Conservation (phyloP, 495 filamentous ascomycete species). For the Talaromyces proteolyticus region DNA sequence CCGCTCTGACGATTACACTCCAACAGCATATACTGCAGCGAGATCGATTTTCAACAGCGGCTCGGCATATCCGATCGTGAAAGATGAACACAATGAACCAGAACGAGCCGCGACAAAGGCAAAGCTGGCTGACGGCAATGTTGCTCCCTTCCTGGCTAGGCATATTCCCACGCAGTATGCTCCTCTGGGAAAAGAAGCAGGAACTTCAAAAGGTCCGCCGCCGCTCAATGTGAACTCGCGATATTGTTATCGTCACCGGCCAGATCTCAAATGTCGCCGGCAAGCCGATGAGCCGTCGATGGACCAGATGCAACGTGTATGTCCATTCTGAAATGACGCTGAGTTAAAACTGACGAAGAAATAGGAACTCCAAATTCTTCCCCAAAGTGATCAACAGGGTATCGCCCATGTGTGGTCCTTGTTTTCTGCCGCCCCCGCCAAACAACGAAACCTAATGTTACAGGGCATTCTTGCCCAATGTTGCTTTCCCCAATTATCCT, state of each 20-base stretch:
- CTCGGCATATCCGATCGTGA: background rate
- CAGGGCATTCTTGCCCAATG: slow-evolving; percentile 92
- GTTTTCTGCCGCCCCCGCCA: slow-evolving; percentile 91
- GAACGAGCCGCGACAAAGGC: slow-evolving; percentile 16
- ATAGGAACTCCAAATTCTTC: slow-evolving; percentile 75
- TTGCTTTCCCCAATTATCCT: slow-evolving; percentile 94
- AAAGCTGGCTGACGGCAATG: slow-evolving; percentile 46
- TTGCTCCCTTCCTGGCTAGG: slow-evolving; percentile 78
- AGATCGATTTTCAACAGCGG: slow-evolving; percentile 3
- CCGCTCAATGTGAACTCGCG: slow-evolving; percentile 61
- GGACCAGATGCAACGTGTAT: slow-evolving; percentile 83
- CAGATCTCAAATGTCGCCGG: slow-evolving; percentile 87
- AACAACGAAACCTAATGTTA: slow-evolving; percentile 91
- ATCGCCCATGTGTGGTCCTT: slow-evolving; percentile 95
- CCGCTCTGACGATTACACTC: slow-evolving; percentile 3
- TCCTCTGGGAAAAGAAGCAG: slow-evolving; percentile 45
- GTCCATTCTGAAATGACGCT: slow-evolving; percentile 16
- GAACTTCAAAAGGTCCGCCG: slow-evolving; percentile 19
- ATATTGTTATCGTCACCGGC: slow-evolving; percentile 93
- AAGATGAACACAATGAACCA: slow-evolving; percentile 3
- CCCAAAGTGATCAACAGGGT: slow-evolving; percentile 79
- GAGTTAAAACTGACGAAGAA: slow-evolving; percentile 9
- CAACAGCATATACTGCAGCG: slow-evolving; percentile 1
- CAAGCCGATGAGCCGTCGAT: slow-evolving; percentile 93
- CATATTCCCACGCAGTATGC: slow-evolving; percentile 84